Percentiles rank a stretch among this genome's conserved stretches.
phyloP scores from a whole-genome alignment of 768 basidiomycete genomes.

The Gelatoporia subvermispora region DNA sequence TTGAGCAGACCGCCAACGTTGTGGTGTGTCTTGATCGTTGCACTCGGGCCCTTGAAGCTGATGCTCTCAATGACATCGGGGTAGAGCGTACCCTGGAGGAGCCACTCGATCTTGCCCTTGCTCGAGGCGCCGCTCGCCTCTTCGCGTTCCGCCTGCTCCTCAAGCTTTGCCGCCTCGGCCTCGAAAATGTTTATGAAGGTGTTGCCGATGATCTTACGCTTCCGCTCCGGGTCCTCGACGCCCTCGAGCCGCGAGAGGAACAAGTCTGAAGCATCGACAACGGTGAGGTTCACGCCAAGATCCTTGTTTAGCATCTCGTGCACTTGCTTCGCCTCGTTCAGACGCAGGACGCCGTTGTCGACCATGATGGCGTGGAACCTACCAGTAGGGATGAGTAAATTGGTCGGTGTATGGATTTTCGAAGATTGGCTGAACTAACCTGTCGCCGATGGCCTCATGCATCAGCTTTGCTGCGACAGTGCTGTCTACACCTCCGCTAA shows the following conservation, averaged over 20 bases:
- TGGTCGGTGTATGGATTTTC: too few species aligned
- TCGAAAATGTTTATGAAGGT: slow-evolving; percentile 99
- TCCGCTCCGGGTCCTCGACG: slow-evolving; percentile 93
- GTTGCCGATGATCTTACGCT: slow-evolving; percentile 97
- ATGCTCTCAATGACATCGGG: slow-evolving; percentile 99
- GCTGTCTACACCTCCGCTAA: slow-evolving; percentile 96
- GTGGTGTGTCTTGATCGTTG: slow-evolving; percentile 99
- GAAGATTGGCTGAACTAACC: slow-evolving; percentile 41
- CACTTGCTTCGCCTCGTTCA: slow-evolving; percentile 89
- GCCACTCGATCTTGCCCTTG: slow-evolving; percentile 94
- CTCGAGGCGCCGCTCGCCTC: slow-evolving; percentile 59
- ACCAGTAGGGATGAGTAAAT: background rate
- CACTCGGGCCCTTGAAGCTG: slow-evolving; percentile 97
- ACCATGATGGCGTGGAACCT: slow-evolving; percentile 99
- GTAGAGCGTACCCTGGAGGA: slow-evolving; percentile 95
- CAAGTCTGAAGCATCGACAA: slow-evolving; percentile 91
- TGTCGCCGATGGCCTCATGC: slow-evolving; percentile 98
- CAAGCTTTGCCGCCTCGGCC: slow-evolving; percentile 86
- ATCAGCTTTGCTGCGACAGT: slow-evolving; percentile 98
- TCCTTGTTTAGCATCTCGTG: slow-evolving; percentile 89
- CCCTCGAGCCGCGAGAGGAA: slow-evolving; percentile 88
- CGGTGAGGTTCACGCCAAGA: slow-evolving; percentile 93
- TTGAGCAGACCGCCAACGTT: slow-evolving; percentile 95
- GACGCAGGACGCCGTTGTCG: slow-evolving; percentile 93
- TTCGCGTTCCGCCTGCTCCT: slow-evolving; percentile 74